Evolutionary conservation across 2,329 filamentous ascomycete genomes (phyloP).

Genomic region (Colletotrichum sp.): DNA sequence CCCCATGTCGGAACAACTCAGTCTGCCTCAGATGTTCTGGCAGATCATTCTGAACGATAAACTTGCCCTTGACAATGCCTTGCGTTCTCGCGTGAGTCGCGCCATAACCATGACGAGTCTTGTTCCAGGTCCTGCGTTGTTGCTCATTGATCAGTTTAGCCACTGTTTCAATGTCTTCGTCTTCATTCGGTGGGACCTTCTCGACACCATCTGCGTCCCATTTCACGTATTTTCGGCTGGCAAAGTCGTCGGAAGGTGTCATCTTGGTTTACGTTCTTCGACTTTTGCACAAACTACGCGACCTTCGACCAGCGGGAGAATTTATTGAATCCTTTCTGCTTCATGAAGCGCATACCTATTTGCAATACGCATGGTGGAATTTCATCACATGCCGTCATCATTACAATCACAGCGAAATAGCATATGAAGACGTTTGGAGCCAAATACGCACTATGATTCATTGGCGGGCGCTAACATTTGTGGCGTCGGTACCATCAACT

Average conservation of each 20-base stretch:
- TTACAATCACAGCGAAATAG: background rate
- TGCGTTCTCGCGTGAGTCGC: background rate
- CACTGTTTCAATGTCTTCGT: background rate
- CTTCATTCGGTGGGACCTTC: background rate
- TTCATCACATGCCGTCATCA: background rate
- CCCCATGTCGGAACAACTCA: background rate
- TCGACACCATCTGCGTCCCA: background rate
- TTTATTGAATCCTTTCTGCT: background rate
- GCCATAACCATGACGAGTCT: background rate
- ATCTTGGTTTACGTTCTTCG: background rate
- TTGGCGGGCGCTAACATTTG: background rate
- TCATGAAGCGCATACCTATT: background rate
- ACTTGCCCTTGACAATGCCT: background rate
- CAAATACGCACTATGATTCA: background rate
- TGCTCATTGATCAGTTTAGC: background rate
- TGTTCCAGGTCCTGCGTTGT: background rate
- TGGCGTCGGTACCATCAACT: background rate
- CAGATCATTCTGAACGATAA: background rate
- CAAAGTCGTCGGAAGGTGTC: too few species aligned
- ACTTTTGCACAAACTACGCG: background rate
- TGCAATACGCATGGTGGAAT: background rate
- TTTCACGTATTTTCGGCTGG: background rate
- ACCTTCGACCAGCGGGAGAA: background rate
- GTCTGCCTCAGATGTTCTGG: background rate
- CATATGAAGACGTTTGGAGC: background rate